These are phyloP conservation scores for Magnaporthiopsis poae DNA, from an alignment of 2,329 filamentous ascomycete genomes.

Conservation along the genomic window DNA sequence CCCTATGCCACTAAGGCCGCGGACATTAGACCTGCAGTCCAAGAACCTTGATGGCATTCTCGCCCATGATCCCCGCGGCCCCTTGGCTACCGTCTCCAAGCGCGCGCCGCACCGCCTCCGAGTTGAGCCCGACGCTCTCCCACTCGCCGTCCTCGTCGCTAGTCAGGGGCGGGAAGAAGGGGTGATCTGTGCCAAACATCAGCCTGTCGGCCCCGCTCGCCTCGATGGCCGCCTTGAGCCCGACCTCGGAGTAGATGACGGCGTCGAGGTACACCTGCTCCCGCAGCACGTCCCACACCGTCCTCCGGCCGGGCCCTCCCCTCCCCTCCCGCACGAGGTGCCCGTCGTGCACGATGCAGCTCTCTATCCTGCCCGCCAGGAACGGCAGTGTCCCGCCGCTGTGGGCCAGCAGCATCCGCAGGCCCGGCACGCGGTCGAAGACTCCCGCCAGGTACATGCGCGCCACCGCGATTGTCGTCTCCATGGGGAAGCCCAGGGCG, in stretches of 20 bases:
- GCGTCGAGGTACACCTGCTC: slow-evolving; percentile 82
- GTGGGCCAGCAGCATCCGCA: slow-evolving; percentile 74
- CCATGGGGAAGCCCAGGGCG: slow-evolving; percentile 78
- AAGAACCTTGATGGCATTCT: slow-evolving; percentile 15
- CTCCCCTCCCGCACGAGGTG: slow-evolving; percentile 58
- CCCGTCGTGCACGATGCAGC: slow-evolving; percentile 73
- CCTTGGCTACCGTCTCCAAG: slow-evolving; percentile 12
- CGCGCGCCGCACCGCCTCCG: slow-evolving; percentile 33
- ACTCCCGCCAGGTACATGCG: slow-evolving; percentile 81
- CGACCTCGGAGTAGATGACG: slow-evolving; percentile 70
- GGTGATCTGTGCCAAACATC: slow-evolving; percentile 75
- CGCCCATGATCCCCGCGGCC: slow-evolving; percentile 14
- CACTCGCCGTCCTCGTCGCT: slow-evolving; percentile 53
- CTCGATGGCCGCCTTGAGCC: slow-evolving; percentile 59
- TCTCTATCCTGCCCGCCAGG: slow-evolving; percentile 77
- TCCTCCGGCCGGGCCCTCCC: slow-evolving; percentile 33
- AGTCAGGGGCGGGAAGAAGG: slow-evolving; percentile 70
- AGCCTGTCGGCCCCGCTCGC: slow-evolving; percentile 53
- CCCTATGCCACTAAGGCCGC: neutral
- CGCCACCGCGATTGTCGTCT: slow-evolving; percentile 82
- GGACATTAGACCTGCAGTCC: slow-evolving; percentile 6
- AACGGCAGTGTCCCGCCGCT: slow-evolving; percentile 84
- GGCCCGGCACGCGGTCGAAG: slow-evolving; percentile 61
- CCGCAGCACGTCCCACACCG: slow-evolving; percentile 46
- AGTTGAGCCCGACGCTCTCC: slow-evolving; percentile 53